A percentile compares a stretch with the other conserved stretches of the same genome.
Evolutionary conservation across 495 filamentous ascomycete species (phyloP).

Genomic region (Lasiosphaeria hispida): DNA sequence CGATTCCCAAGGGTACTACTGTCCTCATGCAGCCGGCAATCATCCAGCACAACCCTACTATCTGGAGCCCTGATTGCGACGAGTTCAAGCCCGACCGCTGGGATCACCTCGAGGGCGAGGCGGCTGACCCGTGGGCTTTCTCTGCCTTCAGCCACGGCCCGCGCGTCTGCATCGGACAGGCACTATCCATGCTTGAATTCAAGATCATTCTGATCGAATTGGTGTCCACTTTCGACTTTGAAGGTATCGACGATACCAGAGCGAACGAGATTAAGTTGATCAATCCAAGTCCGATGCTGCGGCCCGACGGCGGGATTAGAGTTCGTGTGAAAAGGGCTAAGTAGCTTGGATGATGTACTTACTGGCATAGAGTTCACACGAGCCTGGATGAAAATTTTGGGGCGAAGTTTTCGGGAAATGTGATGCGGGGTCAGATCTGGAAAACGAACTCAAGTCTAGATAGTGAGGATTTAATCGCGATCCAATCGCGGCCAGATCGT

Average conservation of each 20-base stretch:
- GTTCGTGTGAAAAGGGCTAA: not conserved
- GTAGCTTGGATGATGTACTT: too few species aligned
- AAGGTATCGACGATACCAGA: not conserved
- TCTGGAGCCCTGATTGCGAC: constrained; percentile 34
- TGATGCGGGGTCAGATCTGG: too few species aligned
- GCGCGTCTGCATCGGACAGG: constrained; percentile 9
- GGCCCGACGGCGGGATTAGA: not conserved
- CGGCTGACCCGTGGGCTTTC: constrained; percentile 1
- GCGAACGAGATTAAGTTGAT: not conserved
- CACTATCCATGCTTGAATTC: constrained; percentile 10
- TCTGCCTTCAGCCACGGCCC: constrained; percentile 9
- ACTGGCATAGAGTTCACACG: too few species aligned
- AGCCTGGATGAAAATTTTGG: too few species aligned
- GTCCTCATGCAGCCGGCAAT: constrained; percentile 29
- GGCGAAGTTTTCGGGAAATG: too few species aligned
- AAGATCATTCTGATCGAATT: constrained; percentile 11
- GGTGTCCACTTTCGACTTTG: constrained; percentile 6
- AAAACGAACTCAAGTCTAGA: too few species aligned
- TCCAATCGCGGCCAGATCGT: too few species aligned
- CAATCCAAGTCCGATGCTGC: not conserved
- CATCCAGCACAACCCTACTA: constrained; percentile 22
- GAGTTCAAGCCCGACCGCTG: constrained; percentile 37
- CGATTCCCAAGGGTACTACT: constrained; percentile 32
- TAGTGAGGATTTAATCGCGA: too few species aligned
- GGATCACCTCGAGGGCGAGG: constrained; percentile 17